Evolutionary conservation across 2,329 filamentous ascomycete species (phyloP).

Genomic region (Teratosphaeriaceae sp.): DNA sequence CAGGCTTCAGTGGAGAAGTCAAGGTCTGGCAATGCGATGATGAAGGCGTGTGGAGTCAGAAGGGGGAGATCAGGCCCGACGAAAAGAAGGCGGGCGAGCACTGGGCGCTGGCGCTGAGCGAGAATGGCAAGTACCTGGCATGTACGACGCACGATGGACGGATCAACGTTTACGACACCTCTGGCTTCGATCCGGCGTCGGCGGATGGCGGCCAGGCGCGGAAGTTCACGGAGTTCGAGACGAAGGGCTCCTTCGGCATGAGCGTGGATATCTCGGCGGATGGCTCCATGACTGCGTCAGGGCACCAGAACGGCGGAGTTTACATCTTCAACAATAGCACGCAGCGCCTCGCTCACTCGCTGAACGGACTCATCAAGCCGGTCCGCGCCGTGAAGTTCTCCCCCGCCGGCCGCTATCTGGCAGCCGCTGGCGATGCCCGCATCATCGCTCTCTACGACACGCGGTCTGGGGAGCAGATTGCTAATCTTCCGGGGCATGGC

Average conservation of each 20-base stretch:
- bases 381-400: conserved; percentile 84
- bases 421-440: conserved; percentile 81
- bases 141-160: conserved; percentile 80
- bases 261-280: conserved; percentile 74
- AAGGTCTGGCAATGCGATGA: conserved; percentile 66
- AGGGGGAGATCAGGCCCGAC: conserved; percentile 32
- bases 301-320: conserved; percentile 84
- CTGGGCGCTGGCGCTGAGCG: conserved; percentile 83
- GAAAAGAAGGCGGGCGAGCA: conserved; percentile 60
- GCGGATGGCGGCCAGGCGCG: conserved; percentile 32
- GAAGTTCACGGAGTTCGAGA: conserved; percentile 79
- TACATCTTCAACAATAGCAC: conserved; percentile 95
- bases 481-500: conserved; percentile 69
- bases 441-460: conserved; percentile 92
- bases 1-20: conserved; percentile 83
- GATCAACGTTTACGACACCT: conserved; percentile 77
- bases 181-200: conserved; percentile 20
- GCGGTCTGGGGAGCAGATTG: conserved; percentile 84
- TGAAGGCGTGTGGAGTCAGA: conserved; percentile 49
- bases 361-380: conserved; percentile 83
- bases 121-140: conserved; percentile 78
- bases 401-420: conserved; percentile 73
- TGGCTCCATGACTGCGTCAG: conserved; percentile 80
- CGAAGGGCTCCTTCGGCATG: conserved; percentile 85
- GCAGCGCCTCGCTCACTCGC: conserved; percentile 74